Conservation (phyloP, 768 basidiomycete genomes). For the Lactarius tabidus region DNA sequence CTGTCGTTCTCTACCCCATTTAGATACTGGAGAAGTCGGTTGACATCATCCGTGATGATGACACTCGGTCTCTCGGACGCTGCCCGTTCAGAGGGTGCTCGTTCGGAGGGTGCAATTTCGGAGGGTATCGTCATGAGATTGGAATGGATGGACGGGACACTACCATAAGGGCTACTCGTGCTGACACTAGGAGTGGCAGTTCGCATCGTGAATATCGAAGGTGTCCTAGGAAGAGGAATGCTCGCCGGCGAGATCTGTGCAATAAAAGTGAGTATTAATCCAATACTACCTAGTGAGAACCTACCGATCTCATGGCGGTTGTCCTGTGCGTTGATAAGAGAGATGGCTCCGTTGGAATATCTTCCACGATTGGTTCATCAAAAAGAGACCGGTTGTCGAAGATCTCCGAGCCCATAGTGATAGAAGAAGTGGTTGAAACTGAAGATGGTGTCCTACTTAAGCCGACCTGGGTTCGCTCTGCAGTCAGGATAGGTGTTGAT, state of each 20-base stretch:
- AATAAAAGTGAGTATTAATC: conserved; percentile 13
- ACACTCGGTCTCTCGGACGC: conserved; percentile 34
- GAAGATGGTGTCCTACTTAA: conserved; percentile 35
- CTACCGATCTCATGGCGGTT: conserved; percentile 31
- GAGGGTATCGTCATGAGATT: conserved; percentile 43
- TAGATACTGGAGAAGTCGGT: conserved; percentile 48
- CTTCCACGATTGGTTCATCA: conserved; percentile 28
- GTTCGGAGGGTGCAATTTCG: conserved; percentile 23
- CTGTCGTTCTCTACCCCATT: conserved; percentile 63
- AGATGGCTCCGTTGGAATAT: conserved; percentile 54
- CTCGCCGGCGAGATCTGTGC: conserved; percentile 32
- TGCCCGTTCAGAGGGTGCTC: not conserved
- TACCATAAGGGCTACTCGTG: conserved; percentile 45
- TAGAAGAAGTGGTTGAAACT: conserved; percentile 32
- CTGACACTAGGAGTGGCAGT: conserved; percentile 46
- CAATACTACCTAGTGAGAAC: conserved; percentile 15
- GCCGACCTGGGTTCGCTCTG: conserved; percentile 26
- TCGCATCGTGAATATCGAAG: conserved; percentile 36
- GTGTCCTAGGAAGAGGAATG: conserved; percentile 33
- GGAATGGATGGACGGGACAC: conserved; percentile 47
- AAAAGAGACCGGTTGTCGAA: conserved; percentile 29
- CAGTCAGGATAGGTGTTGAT: conserved; percentile 18
- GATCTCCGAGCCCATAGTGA: conserved; percentile 33
- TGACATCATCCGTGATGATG: conserved; percentile 48
- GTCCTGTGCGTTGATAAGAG: conserved; percentile 44